Base-by-base conservation (phyloP, 805 yeast genomes). In the Tetrapisispora phaffii region DNA sequence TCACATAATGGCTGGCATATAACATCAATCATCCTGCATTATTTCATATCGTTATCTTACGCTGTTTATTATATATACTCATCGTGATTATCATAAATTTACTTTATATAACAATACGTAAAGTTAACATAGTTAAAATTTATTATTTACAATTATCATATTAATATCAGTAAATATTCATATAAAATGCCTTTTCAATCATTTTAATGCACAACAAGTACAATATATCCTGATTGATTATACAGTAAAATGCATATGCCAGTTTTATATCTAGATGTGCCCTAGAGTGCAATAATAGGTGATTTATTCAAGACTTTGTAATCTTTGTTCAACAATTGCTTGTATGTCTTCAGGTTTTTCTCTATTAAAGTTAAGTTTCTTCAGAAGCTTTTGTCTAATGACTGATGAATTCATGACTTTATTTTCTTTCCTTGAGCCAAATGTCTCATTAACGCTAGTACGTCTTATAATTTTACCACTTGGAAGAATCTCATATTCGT, bases 381-480 rank as follows among this genome's bases (percentile, higher is more conserved):
- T 72, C 3, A 58, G 45, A 2, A 58, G 36, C 26, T 50, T 56
- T 13, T 36, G 38, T 4, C 20, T 34, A 31, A 32, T 39, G n/a
- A 35, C 22, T 2, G 24, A 16, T 8, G 19, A n/a, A 10, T n/a
- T 24, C 23, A 20, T 40, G 5, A 19, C 17, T 19, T 20, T 40
- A 7, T 7, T 7, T 3, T 40, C n/a, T 10, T 33, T 17, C 10
- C 16, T 32, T 4, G 7, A 16, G 4, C 1, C 22, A 17, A 15
- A 35, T 26, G 26, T 51, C 32, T 23, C 53, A 50, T 34, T 56
- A 48, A 43, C 51, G 51, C 31, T 39, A 47, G 39, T 10, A 59
- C 66, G 71, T 56, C 62, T 74, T 20, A 84, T 69, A 15, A 77
- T 64, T 50, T 80, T 76, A 32, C 95, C 94, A 59, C 89, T 80